A percentile compares a stretch with the other conserved stretches of the same genome.
Conservation (phyloP, 305 asterid genomes). For the Fraxinus sp. region DNA sequence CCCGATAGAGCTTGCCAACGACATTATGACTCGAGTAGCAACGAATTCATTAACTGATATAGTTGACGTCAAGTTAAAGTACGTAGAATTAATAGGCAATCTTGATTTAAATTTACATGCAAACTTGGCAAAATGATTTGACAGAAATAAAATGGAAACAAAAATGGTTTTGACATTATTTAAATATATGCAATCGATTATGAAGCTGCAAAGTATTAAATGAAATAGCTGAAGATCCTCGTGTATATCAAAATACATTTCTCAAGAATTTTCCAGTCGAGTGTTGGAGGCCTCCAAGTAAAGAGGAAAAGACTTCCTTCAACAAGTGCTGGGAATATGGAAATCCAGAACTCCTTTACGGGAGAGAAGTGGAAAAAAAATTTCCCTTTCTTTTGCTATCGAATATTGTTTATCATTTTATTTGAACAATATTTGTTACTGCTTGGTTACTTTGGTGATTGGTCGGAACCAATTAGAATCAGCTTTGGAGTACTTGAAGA, state of each 20-base stretch:
- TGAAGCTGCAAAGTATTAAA: constrained; percentile 19
- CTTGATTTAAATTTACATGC: not conserved
- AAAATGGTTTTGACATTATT: no score
- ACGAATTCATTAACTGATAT: not conserved
- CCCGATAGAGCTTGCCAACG: not conserved
- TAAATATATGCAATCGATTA: not conserved
- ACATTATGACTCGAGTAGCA: not conserved
- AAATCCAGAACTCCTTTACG: constrained; percentile 20
- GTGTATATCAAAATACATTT: not conserved
- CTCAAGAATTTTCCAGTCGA: not conserved
- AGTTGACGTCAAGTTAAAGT: not conserved
- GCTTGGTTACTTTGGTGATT: constrained; percentile 26
- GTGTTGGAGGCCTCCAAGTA: not conserved
- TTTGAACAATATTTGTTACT: not conserved
- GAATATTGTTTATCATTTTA: not conserved
- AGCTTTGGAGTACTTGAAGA: constrained; percentile 18
- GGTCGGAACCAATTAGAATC: not conserved
- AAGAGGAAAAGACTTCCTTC: constrained; percentile 8
- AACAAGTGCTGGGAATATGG: not conserved
- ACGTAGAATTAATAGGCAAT: not conserved
- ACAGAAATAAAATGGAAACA: not conserved
- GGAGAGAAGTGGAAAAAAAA: constrained; percentile 15
- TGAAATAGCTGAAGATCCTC: not conserved
- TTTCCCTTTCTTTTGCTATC: not conserved
- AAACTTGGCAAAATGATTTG: not conserved